Evolutionary conservation across 139 green algal species (phyloP), one percentile per base, ranked within the genome.

Genomic region (Trebouxia sp.): DNA sequence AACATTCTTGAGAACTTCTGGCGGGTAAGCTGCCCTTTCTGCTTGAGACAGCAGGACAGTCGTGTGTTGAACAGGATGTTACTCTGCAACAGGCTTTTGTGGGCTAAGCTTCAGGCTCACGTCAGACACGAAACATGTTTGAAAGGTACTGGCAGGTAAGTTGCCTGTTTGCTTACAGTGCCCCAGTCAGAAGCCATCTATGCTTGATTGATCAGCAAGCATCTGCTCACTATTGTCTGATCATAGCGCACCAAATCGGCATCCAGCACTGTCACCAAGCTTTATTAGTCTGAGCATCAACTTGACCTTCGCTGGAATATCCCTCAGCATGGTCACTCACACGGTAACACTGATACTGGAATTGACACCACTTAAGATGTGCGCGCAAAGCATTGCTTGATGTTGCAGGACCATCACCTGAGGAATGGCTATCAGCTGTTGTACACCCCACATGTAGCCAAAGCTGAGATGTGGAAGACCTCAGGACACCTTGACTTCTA

Each of bases 401-500:
- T 65, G 30, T 20, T 77, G 41, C 69, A 77, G 69, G 87, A 97
- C 26, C 85, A 95, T 30, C 96, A 99, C 88, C 56, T 98, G 69
- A 43, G 82, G 35, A 53, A 82, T 20, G 96, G 94, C 39, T 98
- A 98, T 83, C 81, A 98, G 79, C 86, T 99, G 56, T 79, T 98
- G 0, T 98, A 97, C 90, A 96, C 89, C 4, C 79, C 79, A 7
- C 79, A 83, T 28, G n/a, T 83, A 0, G 79, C 79, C 37, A 74
- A 87, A 76, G 67, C 90, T 0, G 95, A 98, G 81, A 85, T 99
- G 58, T 99, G 96, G 96, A 93, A 97, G 84, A 98, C 95, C 3
- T 94, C 84, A 26, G 96, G 96, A 7, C 96, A 99, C 88, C 92
- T 94, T 65, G 95, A 98, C 78, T 98, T 98, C 84, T 99, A 99